Evolutionary conservation across 2,329 filamentous ascomycete species (phyloP).

Genomic region (Tricladium varicosporioides): DNA sequence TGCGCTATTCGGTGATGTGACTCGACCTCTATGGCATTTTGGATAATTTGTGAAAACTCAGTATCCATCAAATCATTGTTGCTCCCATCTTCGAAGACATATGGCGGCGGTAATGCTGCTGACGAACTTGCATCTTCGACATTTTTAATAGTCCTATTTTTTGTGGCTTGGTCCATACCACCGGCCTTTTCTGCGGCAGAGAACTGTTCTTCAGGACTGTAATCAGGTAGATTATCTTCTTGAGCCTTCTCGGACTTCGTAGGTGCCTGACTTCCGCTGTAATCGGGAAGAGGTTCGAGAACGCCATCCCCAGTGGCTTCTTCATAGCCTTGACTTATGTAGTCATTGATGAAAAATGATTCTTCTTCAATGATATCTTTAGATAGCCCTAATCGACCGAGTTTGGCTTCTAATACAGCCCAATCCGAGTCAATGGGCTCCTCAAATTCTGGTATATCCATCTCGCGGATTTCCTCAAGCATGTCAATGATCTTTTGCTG

Average conservation of each 20-base stretch:
- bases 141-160: background rate
- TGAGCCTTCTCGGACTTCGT: background rate
- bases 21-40: conserved; percentile 16
- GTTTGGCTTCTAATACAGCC: conserved; percentile 11
- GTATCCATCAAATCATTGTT: conserved; percentile 13
- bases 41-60: conserved; percentile 17
- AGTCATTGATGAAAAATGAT: conserved; percentile 23
- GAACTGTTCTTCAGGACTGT: conserved; percentile 8
- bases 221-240: conserved; percentile 16
- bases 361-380: conserved; percentile 17
- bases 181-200: conserved; percentile 12
- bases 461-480: conserved; percentile 11
- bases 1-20: conserved; percentile 6
- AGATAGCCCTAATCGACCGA: conserved; percentile 15
- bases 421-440: conserved; percentile 14
- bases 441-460: conserved; percentile 7
- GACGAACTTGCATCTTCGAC: background rate
- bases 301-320: conserved; percentile 3
- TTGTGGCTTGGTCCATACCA: conserved; percentile 9
- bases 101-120: conserved; percentile 16
- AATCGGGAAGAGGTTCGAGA: background rate
- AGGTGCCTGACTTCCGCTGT: background rate
- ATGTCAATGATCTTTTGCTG: conserved; percentile 11
- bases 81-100: conserved; percentile 18
- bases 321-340: conserved; percentile 13